Evolutionary conservation across 495 filamentous ascomycete genomes (phyloP).

Genomic region (Penicillium nucicola): DNA sequence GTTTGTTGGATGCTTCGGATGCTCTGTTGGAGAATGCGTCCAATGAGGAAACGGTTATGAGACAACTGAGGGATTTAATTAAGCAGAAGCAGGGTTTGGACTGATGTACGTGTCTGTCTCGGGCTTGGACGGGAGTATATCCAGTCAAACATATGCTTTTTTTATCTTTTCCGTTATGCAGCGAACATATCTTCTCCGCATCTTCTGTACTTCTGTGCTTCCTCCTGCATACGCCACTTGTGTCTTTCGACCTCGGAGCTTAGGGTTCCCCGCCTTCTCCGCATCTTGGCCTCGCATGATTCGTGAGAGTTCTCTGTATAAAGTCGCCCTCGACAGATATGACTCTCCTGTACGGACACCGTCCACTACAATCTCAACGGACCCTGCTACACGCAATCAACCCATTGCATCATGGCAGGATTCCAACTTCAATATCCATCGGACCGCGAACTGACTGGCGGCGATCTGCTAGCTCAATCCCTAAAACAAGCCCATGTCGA

Average conservation of each 20-base stretch:
- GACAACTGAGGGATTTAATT: not conserved
- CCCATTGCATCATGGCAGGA: constrained; percentile 35
- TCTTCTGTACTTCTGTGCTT: too few relatives aligned
- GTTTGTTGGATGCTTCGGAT: constrained; percentile 17
- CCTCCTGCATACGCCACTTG: too few relatives aligned
- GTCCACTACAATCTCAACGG: not conserved
- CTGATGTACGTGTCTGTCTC: too few relatives aligned
- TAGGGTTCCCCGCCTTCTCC: constrained; percentile 10
- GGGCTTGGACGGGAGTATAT: not conserved
- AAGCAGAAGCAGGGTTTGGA: too few relatives aligned
- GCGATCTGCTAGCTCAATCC: constrained; percentile 27
- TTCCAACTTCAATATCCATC: constrained; percentile 19
- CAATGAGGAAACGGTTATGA: constrained; percentile 15
- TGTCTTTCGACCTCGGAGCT: too few relatives aligned
- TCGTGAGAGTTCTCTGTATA: not conserved
- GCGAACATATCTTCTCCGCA: too few relatives aligned
- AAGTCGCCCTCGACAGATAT: not conserved
- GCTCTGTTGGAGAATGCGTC: constrained; percentile 8
- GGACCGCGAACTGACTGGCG: constrained; percentile 23
- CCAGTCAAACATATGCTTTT: too few relatives aligned
- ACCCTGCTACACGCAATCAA: not conserved
- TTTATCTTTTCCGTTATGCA: too few relatives aligned
- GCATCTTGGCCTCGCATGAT: constrained; percentile 3
- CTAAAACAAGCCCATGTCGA: constrained; percentile 25
- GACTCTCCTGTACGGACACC: not conserved